Evolutionary conservation across 2,329 filamentous ascomycete genomes (phyloP), one percentile per base, ranked within the genome.

Genomic region (Trichoderma cornu-damae): DNA sequence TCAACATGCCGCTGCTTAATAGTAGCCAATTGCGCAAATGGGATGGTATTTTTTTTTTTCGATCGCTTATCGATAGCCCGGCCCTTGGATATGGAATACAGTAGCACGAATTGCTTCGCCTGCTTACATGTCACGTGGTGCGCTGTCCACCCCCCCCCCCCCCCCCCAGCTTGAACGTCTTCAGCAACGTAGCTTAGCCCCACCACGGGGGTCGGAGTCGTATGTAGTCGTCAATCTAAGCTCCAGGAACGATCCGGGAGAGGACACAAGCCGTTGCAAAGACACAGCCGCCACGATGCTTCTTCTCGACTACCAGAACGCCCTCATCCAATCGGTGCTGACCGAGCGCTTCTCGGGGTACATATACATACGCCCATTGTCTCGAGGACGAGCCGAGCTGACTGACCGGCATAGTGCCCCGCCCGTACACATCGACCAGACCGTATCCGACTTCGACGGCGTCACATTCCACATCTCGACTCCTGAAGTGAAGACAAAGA

Each of bases 391-490:
- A 42, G 28, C 37, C 57, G 14, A 67, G 69, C 74, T 75, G 61
- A 73, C 73, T 70, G 69, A n/a, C n/a, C 67, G 63, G 63, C 59
- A 58, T 68, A 96, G 93, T 75, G 88, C 88, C 72, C 78, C 90
- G 65, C 90, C 91, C 59, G 83, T 85, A 59, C 90, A 89, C 66
- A 96, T 99, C 73, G 95, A 99, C 76, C 94, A 99, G 79, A 90
- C 96, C 62, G 90, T 96, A 62, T 97, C 93, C 71, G 94, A 99
- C 77, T 99, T 99, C 71, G 95, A 99, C 76, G 93, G 93, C 71
- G 94, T 97, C 66, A 96, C 89, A 65, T 99, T 97, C 77, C 94
- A 99, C 75, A 92, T 99, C 69, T 97, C 93, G 35, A 99, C 94
- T 43, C 94, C 93, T 59, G 91, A 96, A 73, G 79, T 85, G 61